Base-by-base conservation (phyloP, 352 stramenopile species). In the Phytophthora syringae region DNA sequence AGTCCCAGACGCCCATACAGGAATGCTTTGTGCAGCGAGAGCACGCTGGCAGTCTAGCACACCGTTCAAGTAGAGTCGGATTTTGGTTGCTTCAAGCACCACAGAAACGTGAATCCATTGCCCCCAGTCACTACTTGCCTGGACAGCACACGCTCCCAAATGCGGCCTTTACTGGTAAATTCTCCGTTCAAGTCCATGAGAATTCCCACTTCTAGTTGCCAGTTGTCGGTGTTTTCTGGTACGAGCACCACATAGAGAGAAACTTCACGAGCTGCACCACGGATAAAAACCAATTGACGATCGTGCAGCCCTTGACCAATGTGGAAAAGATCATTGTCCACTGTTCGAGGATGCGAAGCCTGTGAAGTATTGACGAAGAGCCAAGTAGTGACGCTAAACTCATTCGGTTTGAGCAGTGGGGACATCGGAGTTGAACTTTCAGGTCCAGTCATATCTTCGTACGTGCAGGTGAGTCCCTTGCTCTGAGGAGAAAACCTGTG, bases 61-160 rank as follows among this genome's bases (percentile, higher is more conserved):
- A 2, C 93, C 94, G 40, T 98, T 97, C 11, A 98, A 54, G 61
- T 97, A 98, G 7, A 98, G 58, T 3, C 89, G 83, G 7, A 98
- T 51, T 55, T 98, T 97, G 6, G 74, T 69, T 3, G 77, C 73
- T 76, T 98, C 94, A 44, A 88, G 61, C 10, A 98, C 88, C 5
- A 98, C 55, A 3, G 87, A 86, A 7, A 98, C 69, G 49, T 98
- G 90, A 1, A 76, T 79, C 94, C 94, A 98, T 30, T 62, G 80
- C 10, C 86, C 72, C 64, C 40, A n/a, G 62, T 37, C n/a, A 98
- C 49, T 2, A 72, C 20, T 20, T 84, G 79, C 65, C 97, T 97
- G 13, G 89, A 93, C 7, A 80, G 50, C 11, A 97, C 40, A 10
- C 89, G 77, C 45, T 90, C 84, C 60, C 72, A 81, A 9, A 84